These are phyloP conservation scores for Plasmodium yoelii DNA, from an alignment of 169 alveolate species.

Conservation along the genomic window DNA sequence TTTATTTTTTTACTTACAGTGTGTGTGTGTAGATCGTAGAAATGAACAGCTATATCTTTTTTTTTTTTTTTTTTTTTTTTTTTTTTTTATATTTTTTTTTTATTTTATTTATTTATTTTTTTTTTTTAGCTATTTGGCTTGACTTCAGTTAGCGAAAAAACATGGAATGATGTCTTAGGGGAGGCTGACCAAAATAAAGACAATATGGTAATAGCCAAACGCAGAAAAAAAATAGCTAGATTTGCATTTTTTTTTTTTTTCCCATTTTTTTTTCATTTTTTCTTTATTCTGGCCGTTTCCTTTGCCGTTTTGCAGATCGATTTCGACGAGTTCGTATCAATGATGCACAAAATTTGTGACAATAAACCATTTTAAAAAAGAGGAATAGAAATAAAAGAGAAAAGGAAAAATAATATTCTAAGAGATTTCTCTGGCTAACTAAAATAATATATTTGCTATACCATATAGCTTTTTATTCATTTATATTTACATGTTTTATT, in stretches of 20 bases:
- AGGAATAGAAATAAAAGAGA: background rate
- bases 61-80: background rate
- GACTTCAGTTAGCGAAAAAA: constrained; percentile 77
- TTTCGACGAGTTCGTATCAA: constrained; percentile 84
- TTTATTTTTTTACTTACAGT: background rate
- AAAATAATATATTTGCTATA: background rate
- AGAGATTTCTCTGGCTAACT: too few species aligned
- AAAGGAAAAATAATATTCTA: background rate
- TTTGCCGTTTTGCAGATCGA: constrained; percentile 64
- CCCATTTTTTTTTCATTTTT: background rate
- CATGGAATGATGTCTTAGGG: constrained; percentile 82
- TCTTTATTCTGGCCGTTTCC: background rate
- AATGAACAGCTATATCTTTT: background rate
- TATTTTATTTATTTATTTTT: background rate
- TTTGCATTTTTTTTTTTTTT: background rate
- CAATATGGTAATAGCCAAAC: constrained; percentile 76
- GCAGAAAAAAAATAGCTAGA: background rate
- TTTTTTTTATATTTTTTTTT: background rate
- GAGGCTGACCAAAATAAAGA: constrained; percentile 84
- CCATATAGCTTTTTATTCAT: background rate
- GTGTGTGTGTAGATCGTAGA: background rate
- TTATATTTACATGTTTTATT: background rate
- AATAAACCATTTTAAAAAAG: constrained; percentile 30
- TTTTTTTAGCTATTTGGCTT: constrained; percentile 80
- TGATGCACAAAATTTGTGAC: constrained; percentile 84